Evolutionary conservation across 2,329 filamentous ascomycete species (phyloP).

Genomic region (Akanthomyces dipterigenus): DNA sequence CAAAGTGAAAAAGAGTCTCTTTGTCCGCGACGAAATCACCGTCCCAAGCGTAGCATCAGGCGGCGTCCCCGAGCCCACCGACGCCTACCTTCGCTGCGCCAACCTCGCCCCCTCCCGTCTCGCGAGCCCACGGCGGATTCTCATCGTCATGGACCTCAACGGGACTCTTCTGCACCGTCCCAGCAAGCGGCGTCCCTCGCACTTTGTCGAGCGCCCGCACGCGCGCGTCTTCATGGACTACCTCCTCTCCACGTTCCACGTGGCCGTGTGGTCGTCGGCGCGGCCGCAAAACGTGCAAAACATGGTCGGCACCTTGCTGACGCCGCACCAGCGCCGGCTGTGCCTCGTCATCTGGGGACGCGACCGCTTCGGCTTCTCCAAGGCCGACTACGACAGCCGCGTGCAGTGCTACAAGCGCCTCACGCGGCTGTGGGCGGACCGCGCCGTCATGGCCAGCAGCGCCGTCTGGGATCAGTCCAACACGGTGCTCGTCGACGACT

Average conservation of each 20-base stretch:
- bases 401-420: constrained; percentile 90
- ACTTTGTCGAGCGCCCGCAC: constrained; percentile 61
- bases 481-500: constrained; percentile 87
- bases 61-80: constrained; percentile 54
- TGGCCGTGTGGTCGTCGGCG: constrained; percentile 91
- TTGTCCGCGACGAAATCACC: not conserved
- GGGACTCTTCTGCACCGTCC: constrained; percentile 78
- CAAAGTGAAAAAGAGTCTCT: not conserved
- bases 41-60: constrained; percentile 36
- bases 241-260: constrained; percentile 65
- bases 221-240: constrained; percentile 65
- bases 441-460: constrained; percentile 29
- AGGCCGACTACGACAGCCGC: constrained; percentile 57
- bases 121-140: constrained; percentile 51
- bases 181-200: constrained; percentile 35
- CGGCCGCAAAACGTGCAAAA: constrained; percentile 61
- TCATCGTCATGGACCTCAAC: constrained; percentile 88
- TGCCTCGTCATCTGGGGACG: constrained; percentile 72
- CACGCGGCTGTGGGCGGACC: constrained; percentile 59
- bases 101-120: constrained; percentile 34
- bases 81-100: constrained; percentile 54
- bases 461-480: constrained; percentile 71
- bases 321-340: constrained; percentile 39
- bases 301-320: constrained; percentile 62
- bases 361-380: constrained; percentile 63